Conservation (phyloP, 257 asterid species). For the Ophiorrhiza pumila region DNA sequence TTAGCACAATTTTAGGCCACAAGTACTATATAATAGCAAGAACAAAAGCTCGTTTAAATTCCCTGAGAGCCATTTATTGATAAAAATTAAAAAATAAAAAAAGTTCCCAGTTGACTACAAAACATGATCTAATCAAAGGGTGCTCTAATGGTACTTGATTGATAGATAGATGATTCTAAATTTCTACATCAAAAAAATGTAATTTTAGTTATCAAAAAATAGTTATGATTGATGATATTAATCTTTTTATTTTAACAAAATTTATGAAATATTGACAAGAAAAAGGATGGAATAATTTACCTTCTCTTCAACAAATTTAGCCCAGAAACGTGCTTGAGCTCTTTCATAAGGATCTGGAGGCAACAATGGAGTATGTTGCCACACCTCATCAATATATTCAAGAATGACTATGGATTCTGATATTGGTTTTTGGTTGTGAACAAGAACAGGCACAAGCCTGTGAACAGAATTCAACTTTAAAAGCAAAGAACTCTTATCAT, state of each 20-base stretch:
- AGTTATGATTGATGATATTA: no score
- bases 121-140: no score
- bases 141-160: no score
- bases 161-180: no score
- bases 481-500: constrained; percentile 30
- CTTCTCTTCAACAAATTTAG: constrained; percentile 6
- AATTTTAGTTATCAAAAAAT: no score
- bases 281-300: neutral
- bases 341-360: constrained; percentile 23
- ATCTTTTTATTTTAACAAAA: neutral
- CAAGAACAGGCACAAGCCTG: constrained; percentile 36
- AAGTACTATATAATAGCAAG: no score
- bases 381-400: constrained; percentile 44
- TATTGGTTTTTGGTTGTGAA: constrained; percentile 34
- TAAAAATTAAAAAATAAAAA: no score
- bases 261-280: neutral
- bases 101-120: no score
- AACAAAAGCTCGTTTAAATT: no score
- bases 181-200: no score
- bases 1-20: no score
- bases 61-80: no score
- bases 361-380: constrained; percentile 31
- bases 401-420: constrained; percentile 35
- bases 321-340: neutral
- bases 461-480: constrained; percentile 31